These are phyloP conservation scores for Cutaneotrichosporon arboriforme DNA, from an alignment of 1,284 basidiomycete genomes.

Conservation along the genomic window DNA sequence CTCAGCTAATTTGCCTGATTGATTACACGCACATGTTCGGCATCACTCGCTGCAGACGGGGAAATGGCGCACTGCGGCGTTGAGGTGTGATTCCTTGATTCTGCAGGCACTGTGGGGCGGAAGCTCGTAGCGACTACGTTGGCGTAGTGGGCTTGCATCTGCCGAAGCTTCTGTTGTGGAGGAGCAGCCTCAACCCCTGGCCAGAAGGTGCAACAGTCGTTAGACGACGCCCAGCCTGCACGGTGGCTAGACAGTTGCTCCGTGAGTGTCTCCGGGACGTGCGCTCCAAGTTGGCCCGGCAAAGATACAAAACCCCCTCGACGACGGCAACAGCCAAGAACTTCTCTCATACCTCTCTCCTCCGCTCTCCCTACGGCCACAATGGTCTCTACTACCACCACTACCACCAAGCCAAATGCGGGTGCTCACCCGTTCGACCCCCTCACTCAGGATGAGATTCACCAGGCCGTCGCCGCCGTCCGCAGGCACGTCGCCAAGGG, in stretches of 20 bases:
- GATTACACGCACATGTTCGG: too few relatives aligned
- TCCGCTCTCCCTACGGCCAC: not conserved
- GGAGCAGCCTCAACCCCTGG: too few relatives aligned
- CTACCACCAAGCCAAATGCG: constrained; percentile 5
- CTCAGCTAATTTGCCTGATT: too few relatives aligned
- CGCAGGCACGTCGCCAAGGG: constrained; percentile 29
- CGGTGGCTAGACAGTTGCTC: not conserved
- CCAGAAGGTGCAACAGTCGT: too few relatives aligned
- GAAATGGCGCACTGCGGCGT: too few relatives aligned
- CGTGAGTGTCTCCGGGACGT: not conserved
- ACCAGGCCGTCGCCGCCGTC: constrained; percentile 33
- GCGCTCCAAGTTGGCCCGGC: not conserved
- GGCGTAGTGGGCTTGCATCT: too few relatives aligned
- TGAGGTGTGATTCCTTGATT: too few relatives aligned
- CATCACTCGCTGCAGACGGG: too few relatives aligned
- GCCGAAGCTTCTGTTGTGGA: too few relatives aligned
- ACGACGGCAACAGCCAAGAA: not conserved
- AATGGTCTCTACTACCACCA: not conserved
- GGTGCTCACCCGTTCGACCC: constrained; percentile 50
- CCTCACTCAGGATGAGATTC: constrained; percentile 44
- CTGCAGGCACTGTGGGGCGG: too few relatives aligned
- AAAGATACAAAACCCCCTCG: constrained; percentile 1
- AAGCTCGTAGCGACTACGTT: too few relatives aligned
- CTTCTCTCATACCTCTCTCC: not conserved
- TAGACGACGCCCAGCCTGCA: too few relatives aligned